Percentiles rank a stretch among this genome's conserved stretches.
phyloP scores from a whole-genome alignment of 1,284 basidiomycete species.

The Rhodotorula sp. region DNA sequence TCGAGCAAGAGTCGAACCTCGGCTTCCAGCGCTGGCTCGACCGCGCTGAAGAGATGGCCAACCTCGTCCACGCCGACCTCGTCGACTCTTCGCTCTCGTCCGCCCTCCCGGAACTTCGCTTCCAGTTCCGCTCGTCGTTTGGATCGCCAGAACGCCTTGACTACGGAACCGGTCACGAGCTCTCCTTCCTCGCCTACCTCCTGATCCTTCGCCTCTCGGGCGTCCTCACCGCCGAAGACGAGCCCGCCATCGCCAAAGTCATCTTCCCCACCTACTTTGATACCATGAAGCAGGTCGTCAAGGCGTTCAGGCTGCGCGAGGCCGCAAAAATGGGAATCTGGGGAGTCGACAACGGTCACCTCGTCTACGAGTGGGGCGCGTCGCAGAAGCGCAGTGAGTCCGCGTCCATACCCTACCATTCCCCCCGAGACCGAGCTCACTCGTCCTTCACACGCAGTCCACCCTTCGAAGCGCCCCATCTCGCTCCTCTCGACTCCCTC shows the following conservation, averaged over 20 bases:
- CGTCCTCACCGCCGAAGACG: constrained; percentile 42
- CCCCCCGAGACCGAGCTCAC: neutral
- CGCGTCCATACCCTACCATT: neutral
- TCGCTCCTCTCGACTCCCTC: constrained; percentile 60
- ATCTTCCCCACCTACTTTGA: constrained; percentile 73
- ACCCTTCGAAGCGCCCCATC: constrained; percentile 61
- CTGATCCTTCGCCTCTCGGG: constrained; percentile 56
- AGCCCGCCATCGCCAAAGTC: constrained; percentile 49
- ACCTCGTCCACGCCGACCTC: constrained; percentile 48
- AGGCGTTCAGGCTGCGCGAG: constrained; percentile 85
- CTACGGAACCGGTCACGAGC: constrained; percentile 96
- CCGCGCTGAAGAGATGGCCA: neutral
- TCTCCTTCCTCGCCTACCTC: constrained; percentile 76
- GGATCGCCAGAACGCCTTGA: constrained; percentile 89
- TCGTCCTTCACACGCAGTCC: constrained; percentile 11
- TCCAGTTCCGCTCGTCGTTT: constrained; percentile 79
- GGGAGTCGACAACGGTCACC: constrained; percentile 83
- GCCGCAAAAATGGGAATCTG: constrained; percentile 97
- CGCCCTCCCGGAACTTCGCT: constrained; percentile 61
- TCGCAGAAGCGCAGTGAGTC: constrained; percentile 66
- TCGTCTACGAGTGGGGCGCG: constrained; percentile 78
- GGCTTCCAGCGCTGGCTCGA: neutral
- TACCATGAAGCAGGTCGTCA: constrained; percentile 81
- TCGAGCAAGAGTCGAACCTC: too few relatives aligned
- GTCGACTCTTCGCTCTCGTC: constrained; percentile 57